Conservation (phyloP, 768 basidiomycete species). For the Tricholomella constricta region DNA sequence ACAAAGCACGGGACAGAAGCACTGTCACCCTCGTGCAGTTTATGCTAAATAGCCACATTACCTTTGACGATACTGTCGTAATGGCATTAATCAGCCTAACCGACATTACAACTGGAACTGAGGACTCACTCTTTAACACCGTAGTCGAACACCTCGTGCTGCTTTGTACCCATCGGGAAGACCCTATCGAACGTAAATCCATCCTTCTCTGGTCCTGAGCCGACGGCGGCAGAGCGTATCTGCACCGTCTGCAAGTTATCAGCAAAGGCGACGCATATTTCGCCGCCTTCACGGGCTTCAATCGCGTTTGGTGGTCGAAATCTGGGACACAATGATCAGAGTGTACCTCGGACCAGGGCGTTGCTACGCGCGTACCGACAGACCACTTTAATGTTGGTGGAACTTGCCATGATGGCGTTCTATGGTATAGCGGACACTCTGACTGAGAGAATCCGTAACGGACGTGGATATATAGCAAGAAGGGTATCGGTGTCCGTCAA, state of each 20-base stretch:
- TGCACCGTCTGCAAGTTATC: slow-evolving; percentile 84
- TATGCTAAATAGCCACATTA: slow-evolving; percentile 28
- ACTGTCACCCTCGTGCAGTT: not conserved
- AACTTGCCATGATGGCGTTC: slow-evolving; percentile 57
- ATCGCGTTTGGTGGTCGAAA: slow-evolving; percentile 95
- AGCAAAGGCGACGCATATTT: slow-evolving; percentile 87
- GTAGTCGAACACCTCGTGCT: slow-evolving; percentile 96
- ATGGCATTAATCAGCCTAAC: slow-evolving; percentile 22
- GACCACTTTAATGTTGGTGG: slow-evolving; percentile 97
- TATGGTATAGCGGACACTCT: slow-evolving; percentile 19
- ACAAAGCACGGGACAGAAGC: not conserved
- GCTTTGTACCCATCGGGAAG: slow-evolving; percentile 89
- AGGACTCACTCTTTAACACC: slow-evolving; percentile 90
- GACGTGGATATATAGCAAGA: slow-evolving; percentile 9
- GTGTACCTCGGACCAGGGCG: slow-evolving; percentile 2
- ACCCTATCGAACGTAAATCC: slow-evolving; percentile 98
- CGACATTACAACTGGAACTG: slow-evolving; percentile 9
- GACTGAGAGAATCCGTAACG: slow-evolving; percentile 11
- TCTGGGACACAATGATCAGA: slow-evolving; percentile 41
- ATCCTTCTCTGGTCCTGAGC: slow-evolving; percentile 89
- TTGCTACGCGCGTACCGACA: slow-evolving; percentile 74
- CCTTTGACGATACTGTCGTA: slow-evolving; percentile 82
- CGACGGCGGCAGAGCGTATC: slow-evolving; percentile 67
- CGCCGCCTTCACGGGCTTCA: slow-evolving; percentile 84
- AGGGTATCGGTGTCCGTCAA: slow-evolving; percentile 18